Evolutionary conservation across 2,329 filamentous ascomycete species (phyloP), one percentile per base, ranked within the genome.

Genomic region (Juglanconis juglandina): DNA sequence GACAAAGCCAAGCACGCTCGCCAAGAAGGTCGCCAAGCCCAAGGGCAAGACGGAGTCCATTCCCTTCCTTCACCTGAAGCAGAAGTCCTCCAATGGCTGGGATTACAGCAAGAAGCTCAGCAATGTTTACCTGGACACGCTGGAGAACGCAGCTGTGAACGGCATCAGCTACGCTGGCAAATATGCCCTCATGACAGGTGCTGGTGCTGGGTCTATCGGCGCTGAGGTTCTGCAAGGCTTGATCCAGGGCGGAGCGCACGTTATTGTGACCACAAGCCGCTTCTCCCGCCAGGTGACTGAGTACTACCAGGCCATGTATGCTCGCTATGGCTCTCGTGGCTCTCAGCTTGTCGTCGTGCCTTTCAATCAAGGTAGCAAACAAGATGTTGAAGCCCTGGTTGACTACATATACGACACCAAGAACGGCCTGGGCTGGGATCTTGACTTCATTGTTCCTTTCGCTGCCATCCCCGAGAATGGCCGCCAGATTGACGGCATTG

Each of bases 71-170:
- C 95, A 99, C 74, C 81, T 99, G 60, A 97, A 97, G 85, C 90
- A 92, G 76, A 96, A 96, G 77, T 87, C 91, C 57, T 86, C 93
- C 64, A 90, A 96, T 70, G 94, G 94, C 63, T 99, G 95, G 95
- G 93, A 98, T 72, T 99, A 98, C 81, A 98, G 92, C 86, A 99
- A 98, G 85, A 97, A 96, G 81, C 85, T 99, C 60, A 98, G 95
- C 32, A 90, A 91, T 60, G 77, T 93, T 68, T 99, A 99, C 74
- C 86, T 99, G 39, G 92, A 97, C 73, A 92, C 92, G 64, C 79
- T 99, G 37, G 93, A 96, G 78, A 86, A 93, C 65, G 92, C 93
- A 66, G 95, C 95, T 66, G 90, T 87, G 70, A 82, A 86, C 59
- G 95, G 95, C 74, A 87, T 99, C 62, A 95, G 88, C 51, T 99